Conservation (phyloP, 306 rosid genomes). For the Begonia loranthoides region DNA sequence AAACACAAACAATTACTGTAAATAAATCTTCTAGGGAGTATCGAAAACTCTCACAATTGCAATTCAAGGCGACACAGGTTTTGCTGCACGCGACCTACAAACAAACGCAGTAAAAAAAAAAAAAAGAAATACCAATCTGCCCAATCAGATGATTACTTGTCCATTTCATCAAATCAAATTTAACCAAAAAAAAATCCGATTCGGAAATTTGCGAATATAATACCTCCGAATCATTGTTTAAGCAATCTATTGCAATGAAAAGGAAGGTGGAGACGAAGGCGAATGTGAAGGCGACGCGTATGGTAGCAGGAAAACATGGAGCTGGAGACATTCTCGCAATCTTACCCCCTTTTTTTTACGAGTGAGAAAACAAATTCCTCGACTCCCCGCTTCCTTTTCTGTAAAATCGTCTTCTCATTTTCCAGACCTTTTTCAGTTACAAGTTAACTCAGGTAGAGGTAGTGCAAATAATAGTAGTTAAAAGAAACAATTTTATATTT, state of each 20-base stretch:
- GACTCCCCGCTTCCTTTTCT: too few relatives aligned
- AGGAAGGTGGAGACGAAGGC: constrained; percentile 23
- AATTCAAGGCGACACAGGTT: constrained; percentile 39
- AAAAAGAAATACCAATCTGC: not conserved
- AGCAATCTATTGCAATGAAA: constrained; percentile 19
- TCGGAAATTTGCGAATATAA: not conserved
- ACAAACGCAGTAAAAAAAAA: not conserved
- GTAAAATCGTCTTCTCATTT: too few relatives aligned
- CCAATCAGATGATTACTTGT: not conserved
- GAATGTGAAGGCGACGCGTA: constrained; percentile 21
- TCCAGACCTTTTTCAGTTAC: too few relatives aligned
- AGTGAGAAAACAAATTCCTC: too few relatives aligned
- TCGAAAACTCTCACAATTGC: constrained; percentile 37
- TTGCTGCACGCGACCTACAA: constrained; percentile 47
- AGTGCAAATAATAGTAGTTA: too few relatives aligned
- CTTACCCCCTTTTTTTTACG: too few relatives aligned
- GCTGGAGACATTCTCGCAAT: too few relatives aligned
- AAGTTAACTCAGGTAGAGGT: too few relatives aligned
- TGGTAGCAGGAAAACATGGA: too few relatives aligned
- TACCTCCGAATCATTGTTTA: constrained; percentile 32
- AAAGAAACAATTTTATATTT: too few relatives aligned
- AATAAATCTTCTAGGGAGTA: not conserved
- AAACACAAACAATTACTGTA: not conserved
- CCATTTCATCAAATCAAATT: too few relatives aligned
- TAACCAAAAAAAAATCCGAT: not conserved